Evolutionary conservation across 768 basidiomycete species (phyloP), one percentile per base, ranked within the genome.

Genomic region (Calvatia gigantea): DNA sequence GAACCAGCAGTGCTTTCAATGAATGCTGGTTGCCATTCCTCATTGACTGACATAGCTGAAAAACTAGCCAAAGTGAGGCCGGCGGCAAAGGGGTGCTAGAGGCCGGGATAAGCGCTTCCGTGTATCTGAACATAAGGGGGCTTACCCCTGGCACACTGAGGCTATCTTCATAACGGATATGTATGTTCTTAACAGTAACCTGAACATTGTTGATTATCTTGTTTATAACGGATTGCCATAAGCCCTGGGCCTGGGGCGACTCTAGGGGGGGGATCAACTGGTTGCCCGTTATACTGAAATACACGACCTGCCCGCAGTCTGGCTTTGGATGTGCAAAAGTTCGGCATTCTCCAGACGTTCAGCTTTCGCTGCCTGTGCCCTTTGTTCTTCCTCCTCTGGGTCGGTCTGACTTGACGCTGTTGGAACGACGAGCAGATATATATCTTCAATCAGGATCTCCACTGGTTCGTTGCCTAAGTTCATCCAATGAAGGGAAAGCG

Each of bases 191-290:
- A 57, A 98, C 84, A 11, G 93, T 94, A 23, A 98, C 84, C 73
- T 99, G 97, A 23, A 98, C 70, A 66, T 99, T 99, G 72, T 98
- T 96, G 60, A 98, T 84, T 55, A 98, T 82, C 67, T 96, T 97
- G 42, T 87, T 81, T 39, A 88, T 84, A 44, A 98, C 73, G 15
- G 93, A 92, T 41, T 89, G 80, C 64, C 91, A 74, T 58, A 96
- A 81, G 6, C 90, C 88, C 72, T 94, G 89, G n/a, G 88, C 84
- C 65, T 91, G 86, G n/a, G 79, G 69, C 5, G 84, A 76, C 47
- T 84, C 83, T 69, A n/a, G 60, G n/a, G 51, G 19, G 54, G 54
- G 59, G 56, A 28, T 57, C 21, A 61, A 48, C 51, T 29, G 17
- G 44, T 37, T 43, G 35, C 19, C 7, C 15, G 49, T 45, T 35